Evolutionary conservation across 257 asterid genomes (phyloP).

Genomic region (Solanum commersonii): DNA sequence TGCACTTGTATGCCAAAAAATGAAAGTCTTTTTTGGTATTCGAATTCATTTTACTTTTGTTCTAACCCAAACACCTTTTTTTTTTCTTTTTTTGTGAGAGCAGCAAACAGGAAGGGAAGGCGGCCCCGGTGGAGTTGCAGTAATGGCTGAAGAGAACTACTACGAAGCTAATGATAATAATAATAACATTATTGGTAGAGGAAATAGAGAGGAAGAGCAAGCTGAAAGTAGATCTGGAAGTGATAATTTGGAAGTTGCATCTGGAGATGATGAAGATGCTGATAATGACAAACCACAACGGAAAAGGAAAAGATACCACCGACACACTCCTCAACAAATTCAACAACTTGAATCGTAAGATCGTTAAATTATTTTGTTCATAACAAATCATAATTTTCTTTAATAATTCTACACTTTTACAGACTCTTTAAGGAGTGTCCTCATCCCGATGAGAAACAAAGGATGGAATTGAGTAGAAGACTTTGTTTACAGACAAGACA

Average conservation of each 20-base stretch:
- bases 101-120: slow-evolving; percentile 80
- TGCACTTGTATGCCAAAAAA: slow-evolving; percentile 46
- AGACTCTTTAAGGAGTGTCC: slow-evolving; percentile 92
- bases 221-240: slow-evolving; percentile 92
- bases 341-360: slow-evolving; percentile 82
- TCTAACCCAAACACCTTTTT: neutral
- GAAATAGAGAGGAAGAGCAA: slow-evolving; percentile 68
- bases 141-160: slow-evolving; percentile 30
- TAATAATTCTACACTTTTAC: neutral
- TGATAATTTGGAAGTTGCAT: slow-evolving; percentile 61
- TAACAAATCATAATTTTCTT: neutral
- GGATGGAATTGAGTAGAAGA: slow-evolving; percentile 77
- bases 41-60: neutral
- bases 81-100: neutral
- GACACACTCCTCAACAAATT: slow-evolving; percentile 97
- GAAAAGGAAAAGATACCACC: slow-evolving; percentile 75
- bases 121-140: slow-evolving; percentile 47
- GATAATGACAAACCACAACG: slow-evolving; percentile 59
- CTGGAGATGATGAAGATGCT: slow-evolving; percentile 73
- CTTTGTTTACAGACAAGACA: slow-evolving; percentile 68
- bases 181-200: slow-evolving; percentile 20
- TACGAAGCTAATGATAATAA: slow-evolving; percentile 9
- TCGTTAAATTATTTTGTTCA: neutral
- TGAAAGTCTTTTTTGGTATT: neutral
- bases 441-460: slow-evolving; percentile 93